These are phyloP conservation scores for Exidia glandulosa DNA, from an alignment of 768 basidiomycete species.

Conservation along the genomic window DNA sequence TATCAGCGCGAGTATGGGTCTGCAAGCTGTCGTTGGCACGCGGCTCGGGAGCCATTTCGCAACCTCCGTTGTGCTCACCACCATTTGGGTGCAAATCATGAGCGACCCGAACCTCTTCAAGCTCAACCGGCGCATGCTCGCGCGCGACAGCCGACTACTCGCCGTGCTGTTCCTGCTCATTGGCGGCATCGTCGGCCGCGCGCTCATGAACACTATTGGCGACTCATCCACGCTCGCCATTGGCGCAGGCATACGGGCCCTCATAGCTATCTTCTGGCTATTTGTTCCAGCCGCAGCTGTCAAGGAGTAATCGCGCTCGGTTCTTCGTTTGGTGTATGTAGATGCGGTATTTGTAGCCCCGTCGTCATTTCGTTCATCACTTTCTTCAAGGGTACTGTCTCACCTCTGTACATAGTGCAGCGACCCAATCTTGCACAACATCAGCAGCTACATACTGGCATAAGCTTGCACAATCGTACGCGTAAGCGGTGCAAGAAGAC, in stretches of 20 bases:
- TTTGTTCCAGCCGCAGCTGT: constrained; percentile 39
- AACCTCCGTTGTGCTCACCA: constrained; percentile 71
- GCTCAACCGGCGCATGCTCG: constrained; percentile 35
- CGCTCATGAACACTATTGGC: constrained; percentile 48
- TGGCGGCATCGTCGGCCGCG: constrained; percentile 60
- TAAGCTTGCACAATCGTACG: no score
- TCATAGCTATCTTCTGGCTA: constrained; percentile 56
- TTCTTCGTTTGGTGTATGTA: no score
- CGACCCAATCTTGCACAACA: no score
- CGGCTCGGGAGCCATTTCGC: constrained; percentile 69
- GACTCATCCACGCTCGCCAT: constrained; percentile 56
- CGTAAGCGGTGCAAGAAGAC: no score
- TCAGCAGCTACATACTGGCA: no score
- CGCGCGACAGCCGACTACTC: constrained; percentile 63
- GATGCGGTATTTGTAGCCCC: no score
- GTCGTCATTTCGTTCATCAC: no score
- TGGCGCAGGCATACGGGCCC: constrained; percentile 47
- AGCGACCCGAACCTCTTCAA: constrained; percentile 68
- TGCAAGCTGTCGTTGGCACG: constrained; percentile 83
- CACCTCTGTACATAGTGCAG: no score
- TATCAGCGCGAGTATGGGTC: constrained; percentile 68
- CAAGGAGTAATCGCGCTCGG: background rate
- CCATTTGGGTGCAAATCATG: constrained; percentile 82
- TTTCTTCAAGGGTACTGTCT: no score
- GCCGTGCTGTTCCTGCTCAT: constrained; percentile 46